Conservation (phyloP, 495 filamentous ascomycete species). For the Hypoxylon rickii region DNA sequence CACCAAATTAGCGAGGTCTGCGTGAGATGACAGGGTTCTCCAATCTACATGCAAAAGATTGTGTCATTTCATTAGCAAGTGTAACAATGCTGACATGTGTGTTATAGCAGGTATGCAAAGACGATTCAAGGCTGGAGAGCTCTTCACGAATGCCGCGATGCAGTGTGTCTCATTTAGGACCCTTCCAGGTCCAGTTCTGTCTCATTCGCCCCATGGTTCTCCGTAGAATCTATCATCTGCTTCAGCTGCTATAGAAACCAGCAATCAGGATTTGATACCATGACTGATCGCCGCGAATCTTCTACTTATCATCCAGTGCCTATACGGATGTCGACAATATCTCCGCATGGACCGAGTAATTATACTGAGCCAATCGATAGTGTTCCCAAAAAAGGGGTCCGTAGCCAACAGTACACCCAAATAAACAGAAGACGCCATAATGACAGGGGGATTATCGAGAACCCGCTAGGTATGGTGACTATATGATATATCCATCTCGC, state of each 20-base stretch:
- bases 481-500: background rate
- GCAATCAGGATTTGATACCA: background rate
- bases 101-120: background rate
- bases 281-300: constrained; percentile 16
- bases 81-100: constrained; percentile 5
- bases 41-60: constrained; percentile 1
- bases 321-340: background rate
- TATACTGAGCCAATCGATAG: constrained; percentile 9
- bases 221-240: background rate
- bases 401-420: constrained; percentile 2
- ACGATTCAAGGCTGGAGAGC: constrained; percentile 1
- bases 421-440: constrained; percentile 25
- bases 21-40: background rate
- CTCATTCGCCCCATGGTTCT: background rate
- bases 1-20: constrained; percentile 1
- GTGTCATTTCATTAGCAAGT: constrained; percentile 11
- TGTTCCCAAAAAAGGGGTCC: background rate
- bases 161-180: constrained; percentile 1
- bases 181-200: background rate
- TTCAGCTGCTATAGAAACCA: background rate
- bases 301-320: background rate
- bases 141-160: background rate
- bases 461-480: constrained; percentile 30
- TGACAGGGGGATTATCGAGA: constrained; percentile 31
- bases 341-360: background rate